Evolutionary conservation across 164 flowering plant species (phyloP).

Genomic region (Platanus orientalis): DNA sequence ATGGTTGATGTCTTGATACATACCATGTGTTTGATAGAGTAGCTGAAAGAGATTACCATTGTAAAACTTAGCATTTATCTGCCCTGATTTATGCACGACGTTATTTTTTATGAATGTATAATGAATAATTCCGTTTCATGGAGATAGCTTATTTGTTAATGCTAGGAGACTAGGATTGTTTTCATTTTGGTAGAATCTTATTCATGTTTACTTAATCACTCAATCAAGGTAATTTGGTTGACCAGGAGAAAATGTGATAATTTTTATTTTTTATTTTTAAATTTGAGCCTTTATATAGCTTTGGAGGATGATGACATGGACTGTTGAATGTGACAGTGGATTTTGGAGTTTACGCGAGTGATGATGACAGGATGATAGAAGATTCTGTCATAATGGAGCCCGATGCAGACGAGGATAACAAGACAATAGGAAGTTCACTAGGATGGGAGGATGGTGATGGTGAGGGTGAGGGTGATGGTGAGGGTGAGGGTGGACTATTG

Average conservation of each 20-base stretch:
- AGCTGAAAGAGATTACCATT: too few relatives aligned
- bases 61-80: too few relatives aligned
- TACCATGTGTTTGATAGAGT: too few relatives aligned
- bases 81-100: too few relatives aligned
- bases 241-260: background rate
- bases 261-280: background rate
- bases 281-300: background rate
- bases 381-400: slow-evolving; percentile 10
- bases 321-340: slow-evolving; percentile 14
- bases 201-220: too few relatives aligned
- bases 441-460: slow-evolving; percentile 8
- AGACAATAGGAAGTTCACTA: slow-evolving; percentile 8
- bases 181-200: too few relatives aligned
- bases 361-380: slow-evolving; percentile 13
- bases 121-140: too few relatives aligned
- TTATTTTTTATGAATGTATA: too few relatives aligned
- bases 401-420: slow-evolving; percentile 9
- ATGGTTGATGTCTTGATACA: too few relatives aligned
- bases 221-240: background rate
- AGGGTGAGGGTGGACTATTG: background rate
- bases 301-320: slow-evolving; percentile 7
- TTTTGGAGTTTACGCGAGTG: slow-evolving; percentile 13
- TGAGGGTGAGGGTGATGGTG: too few relatives aligned
- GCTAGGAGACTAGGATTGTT: too few relatives aligned
- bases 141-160: too few relatives aligned